phyloP scores from a whole-genome alignment of 192 early-diverging fungal species.

The Coemansia sp. region DNA sequence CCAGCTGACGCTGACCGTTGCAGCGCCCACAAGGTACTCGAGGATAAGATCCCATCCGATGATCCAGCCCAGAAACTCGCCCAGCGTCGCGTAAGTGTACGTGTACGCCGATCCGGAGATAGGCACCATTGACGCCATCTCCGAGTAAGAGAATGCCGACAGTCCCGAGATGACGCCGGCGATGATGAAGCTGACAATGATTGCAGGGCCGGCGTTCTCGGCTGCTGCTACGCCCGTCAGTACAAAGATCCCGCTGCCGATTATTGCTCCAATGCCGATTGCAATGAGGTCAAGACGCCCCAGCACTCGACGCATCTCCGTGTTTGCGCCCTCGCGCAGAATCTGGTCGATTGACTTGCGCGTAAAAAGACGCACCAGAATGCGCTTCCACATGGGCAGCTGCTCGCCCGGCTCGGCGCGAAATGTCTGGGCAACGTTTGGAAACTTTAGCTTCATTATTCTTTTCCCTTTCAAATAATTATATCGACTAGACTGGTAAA shows the following conservation, averaged over 20 bases:
- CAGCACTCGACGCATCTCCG: conserved; percentile 59
- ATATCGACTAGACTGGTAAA: too few species aligned
- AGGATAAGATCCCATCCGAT: conserved; percentile 89
- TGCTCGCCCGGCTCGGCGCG: background rate
- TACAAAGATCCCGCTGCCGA: conserved; percentile 83
- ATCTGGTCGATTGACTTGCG: conserved; percentile 51
- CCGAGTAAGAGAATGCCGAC: conserved; percentile 81
- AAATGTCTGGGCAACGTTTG: background rate
- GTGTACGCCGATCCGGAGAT: conserved; percentile 86
- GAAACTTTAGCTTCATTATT: conserved; percentile 1
- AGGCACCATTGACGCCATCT: conserved; percentile 84
- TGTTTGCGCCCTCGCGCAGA: conserved; percentile 43
- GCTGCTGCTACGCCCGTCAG: conserved; percentile 71
- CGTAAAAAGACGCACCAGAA: conserved; percentile 16
- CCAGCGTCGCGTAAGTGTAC: conserved; percentile 81
- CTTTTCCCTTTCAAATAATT: background rate
- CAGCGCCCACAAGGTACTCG: conserved; percentile 84
- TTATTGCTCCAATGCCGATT: conserved; percentile 73
- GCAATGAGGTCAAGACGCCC: conserved; percentile 61
- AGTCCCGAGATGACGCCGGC: conserved; percentile 71
- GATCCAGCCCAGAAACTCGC: conserved; percentile 87
- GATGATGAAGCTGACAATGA: conserved; percentile 79
- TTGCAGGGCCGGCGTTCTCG: conserved; percentile 75
- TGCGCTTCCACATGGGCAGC: conserved; percentile 26
- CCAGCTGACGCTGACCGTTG: conserved; percentile 82